A percentile compares a stretch with the other conserved stretches of the same genome.
phyloP scores from a whole-genome alignment of 805 yeast genomes.

The Alloascoidea africana region DNA sequence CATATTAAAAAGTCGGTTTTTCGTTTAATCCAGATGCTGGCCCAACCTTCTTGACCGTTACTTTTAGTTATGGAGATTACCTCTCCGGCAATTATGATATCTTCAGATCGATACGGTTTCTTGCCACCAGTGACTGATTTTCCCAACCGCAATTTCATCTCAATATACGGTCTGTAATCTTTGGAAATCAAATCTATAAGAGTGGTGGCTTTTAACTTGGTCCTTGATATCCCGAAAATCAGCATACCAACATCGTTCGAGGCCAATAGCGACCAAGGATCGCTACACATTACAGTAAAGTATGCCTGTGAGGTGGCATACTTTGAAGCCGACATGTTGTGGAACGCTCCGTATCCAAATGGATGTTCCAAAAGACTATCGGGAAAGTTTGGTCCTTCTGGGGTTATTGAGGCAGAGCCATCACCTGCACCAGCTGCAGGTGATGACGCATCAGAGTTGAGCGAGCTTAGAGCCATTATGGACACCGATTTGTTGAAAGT shows the following conservation, averaged over 20 bases:
- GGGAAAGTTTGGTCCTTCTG: no score
- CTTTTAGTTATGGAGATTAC: neutral
- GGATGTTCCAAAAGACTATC: no score
- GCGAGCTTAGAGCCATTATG: neutral
- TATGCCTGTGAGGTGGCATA: neutral
- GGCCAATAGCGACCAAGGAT: neutral
- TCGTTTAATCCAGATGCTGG: slow-evolving; percentile 1
- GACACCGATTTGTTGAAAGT: neutral
- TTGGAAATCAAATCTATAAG: neutral
- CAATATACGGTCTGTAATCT: neutral
- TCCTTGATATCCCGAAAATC: neutral
- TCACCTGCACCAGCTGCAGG: no score
- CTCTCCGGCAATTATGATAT: neutral
- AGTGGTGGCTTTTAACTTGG: neutral
- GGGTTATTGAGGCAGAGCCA: no score
- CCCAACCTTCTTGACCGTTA: slow-evolving; percentile 1
- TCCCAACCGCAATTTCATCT: neutral
- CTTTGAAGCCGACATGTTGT: neutral
- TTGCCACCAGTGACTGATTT: no score
- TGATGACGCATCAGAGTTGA: no score
- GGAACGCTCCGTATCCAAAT: slow-evolving; percentile 1
- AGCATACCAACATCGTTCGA: neutral
- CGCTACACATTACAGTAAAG: neutral
- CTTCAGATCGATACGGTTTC: neutral
- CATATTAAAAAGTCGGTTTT: neutral